Evolutionary conservation across 2,329 filamentous ascomycete genomes (phyloP).

Genomic region (Fusarium oligoseptatum): DNA sequence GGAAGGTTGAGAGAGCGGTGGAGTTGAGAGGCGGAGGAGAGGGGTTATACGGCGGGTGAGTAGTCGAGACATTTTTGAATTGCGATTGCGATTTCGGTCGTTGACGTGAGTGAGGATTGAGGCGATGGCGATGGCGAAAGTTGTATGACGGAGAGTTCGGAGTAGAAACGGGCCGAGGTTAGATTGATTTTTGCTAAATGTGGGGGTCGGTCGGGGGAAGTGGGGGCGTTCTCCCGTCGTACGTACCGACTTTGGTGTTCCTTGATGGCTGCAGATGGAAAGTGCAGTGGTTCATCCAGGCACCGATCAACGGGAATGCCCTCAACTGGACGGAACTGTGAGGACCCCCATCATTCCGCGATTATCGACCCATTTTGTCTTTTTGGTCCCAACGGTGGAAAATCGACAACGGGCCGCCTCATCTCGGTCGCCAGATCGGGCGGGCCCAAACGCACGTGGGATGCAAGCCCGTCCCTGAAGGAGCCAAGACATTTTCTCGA

Average conservation of each 20-base stretch:
- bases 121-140: conserved; percentile 11
- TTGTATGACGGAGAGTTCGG: conserved; percentile 23
- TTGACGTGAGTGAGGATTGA: background rate
- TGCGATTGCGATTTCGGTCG: background rate
- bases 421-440: conserved; percentile 42
- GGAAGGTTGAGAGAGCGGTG: conserved; percentile 58
- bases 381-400: background rate
- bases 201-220: background rate
- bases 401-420: background rate
- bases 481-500: background rate
- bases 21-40: conserved; percentile 17
- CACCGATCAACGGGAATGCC: conserved; percentile 6
- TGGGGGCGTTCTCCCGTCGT: background rate
- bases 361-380: conserved; percentile 10
- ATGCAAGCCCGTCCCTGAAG: conserved; percentile 12
- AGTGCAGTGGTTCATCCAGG: background rate
- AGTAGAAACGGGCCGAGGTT: conserved; percentile 39
- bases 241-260: conserved; percentile 4
- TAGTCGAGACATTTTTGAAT: conserved; percentile 38
- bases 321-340: conserved; percentile 7
- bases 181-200: conserved; percentile 18
- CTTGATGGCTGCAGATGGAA: background rate
- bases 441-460: conserved; percentile 35
- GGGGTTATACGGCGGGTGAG: conserved; percentile 35
- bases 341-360: background rate